Evolutionary conservation across 2,329 filamentous ascomycete species (phyloP).

Genomic region (Blumeria hordei): DNA sequence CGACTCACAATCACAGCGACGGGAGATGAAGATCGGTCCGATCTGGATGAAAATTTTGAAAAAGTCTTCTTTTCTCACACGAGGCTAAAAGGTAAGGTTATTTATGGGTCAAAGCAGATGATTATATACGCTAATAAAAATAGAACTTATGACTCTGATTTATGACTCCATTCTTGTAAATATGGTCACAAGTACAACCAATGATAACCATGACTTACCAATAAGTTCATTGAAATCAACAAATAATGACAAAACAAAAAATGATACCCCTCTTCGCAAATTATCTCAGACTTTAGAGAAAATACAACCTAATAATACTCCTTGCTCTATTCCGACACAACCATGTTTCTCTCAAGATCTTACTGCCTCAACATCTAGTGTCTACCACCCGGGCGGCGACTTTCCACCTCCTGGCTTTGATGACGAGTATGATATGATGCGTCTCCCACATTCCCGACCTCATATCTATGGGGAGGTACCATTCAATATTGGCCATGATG

Average conservation of each 20-base stretch:
- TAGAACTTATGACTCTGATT: conserved; percentile 44
- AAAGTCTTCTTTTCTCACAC: conserved; percentile 50
- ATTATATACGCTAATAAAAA: conserved; percentile 3
- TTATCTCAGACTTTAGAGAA: background rate
- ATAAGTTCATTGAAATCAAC: conserved; percentile 5
- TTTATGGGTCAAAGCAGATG: background rate
- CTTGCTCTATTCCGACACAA: conserved; percentile 29
- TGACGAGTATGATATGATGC: conserved; percentile 68
- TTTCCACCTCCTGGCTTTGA: conserved; percentile 81
- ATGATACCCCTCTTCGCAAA: background rate
- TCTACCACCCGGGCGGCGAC: conserved; percentile 36
- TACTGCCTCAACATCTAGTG: conserved; percentile 33
- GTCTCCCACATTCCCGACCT: conserved; percentile 26
- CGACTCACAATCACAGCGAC: conserved; percentile 25
- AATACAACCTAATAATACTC: conserved; percentile 2
- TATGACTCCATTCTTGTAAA: conserved; percentile 66
- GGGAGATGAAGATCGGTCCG: conserved; percentile 26
- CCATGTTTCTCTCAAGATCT: conserved; percentile 45
- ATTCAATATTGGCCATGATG: conserved; percentile 56
- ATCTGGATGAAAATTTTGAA: conserved; percentile 24
- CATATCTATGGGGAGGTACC: conserved; percentile 24
- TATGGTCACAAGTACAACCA: conserved; percentile 51
- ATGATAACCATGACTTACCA: conserved; percentile 52
- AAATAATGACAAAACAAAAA: background rate
- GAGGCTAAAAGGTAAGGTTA: conserved; percentile 28